These are phyloP conservation scores for Castanospermum australe DNA, from an alignment of 306 rosid species.

Conservation along the genomic window DNA sequence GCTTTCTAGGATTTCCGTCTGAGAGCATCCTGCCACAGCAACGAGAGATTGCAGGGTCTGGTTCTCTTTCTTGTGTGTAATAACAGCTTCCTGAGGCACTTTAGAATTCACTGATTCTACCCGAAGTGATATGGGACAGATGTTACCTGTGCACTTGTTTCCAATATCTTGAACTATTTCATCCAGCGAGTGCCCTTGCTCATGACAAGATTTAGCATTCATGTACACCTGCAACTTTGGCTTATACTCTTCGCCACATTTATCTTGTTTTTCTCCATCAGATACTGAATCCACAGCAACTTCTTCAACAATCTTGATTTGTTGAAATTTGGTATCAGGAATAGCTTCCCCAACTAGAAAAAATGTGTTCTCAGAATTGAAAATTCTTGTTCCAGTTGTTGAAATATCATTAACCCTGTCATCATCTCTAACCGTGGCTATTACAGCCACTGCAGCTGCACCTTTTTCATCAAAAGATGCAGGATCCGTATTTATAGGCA, in stretches of 20 bases:
- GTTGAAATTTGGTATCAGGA: slow-evolving; percentile 32
- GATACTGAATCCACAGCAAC: slow-evolving; percentile 19
- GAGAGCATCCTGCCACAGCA: slow-evolving; percentile 30
- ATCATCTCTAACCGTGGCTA: slow-evolving; percentile 1
- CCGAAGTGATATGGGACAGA: slow-evolving; percentile 14
- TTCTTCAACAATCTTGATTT: slow-evolving; percentile 7
- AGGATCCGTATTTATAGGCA: neutral
- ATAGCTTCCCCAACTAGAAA: slow-evolving; percentile 3
- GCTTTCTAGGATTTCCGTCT: slow-evolving; percentile 23
- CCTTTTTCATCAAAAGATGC: slow-evolving; percentile 5
- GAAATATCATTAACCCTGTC: slow-evolving; percentile 12
- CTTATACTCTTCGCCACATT: slow-evolving; percentile 13
- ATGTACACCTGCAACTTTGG: slow-evolving; percentile 14
- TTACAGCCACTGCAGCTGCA: slow-evolving; percentile 4
- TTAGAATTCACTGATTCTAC: slow-evolving; percentile 36
- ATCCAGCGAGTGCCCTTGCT: slow-evolving; percentile 1
- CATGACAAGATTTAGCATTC: slow-evolving; percentile 13
- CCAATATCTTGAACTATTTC: slow-evolving; percentile 28
- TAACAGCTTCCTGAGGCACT: slow-evolving; percentile 24
- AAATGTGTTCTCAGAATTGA: neutral
- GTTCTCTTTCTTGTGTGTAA: slow-evolving; percentile 31
- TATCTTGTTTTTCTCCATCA: slow-evolving; percentile 25
- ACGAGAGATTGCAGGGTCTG: slow-evolving; percentile 35
- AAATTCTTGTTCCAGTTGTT: neutral
- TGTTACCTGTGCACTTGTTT: slow-evolving; percentile 21